phyloP scores from a whole-genome alignment of 352 stramenopile species.

The Globisporangium splendens region DNA sequence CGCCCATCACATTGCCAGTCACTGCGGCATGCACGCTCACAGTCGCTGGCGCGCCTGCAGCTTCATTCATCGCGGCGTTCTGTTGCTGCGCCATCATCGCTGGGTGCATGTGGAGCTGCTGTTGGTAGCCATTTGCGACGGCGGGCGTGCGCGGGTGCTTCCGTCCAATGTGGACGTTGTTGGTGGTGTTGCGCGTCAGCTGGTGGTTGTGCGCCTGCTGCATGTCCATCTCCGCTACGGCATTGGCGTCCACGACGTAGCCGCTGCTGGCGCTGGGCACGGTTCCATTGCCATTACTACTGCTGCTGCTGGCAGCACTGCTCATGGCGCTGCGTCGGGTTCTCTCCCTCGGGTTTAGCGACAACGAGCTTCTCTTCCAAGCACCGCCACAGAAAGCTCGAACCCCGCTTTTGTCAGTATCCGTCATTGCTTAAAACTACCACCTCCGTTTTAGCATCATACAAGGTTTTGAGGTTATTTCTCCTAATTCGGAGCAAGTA shows the following conservation, averaged over 20 bases:
- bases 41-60: slow-evolving; percentile 10
- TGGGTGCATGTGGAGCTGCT: slow-evolving; percentile 15
- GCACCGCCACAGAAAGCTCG: neutral
- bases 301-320: neutral
- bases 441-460: neutral
- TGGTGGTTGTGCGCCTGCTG: slow-evolving; percentile 8
- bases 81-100: slow-evolving; percentile 18
- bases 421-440: neutral
- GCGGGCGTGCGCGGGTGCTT: slow-evolving; percentile 17
- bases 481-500: neutral
- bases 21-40: slow-evolving; percentile 4
- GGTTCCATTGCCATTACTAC: neutral
- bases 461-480: neutral
- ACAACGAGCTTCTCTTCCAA: neutral
- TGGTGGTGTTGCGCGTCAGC: slow-evolving; percentile 1
- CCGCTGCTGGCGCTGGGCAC: neutral
- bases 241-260: neutral
- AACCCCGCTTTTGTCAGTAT: neutral
- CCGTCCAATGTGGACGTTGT: slow-evolving; percentile 9
- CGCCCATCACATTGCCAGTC: slow-evolving; percentile 5
- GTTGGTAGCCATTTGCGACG: neutral
- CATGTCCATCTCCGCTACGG: slow-evolving; percentile 1
- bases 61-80: slow-evolving; percentile 7
- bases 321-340: neutral
- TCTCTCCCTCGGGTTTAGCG: slow-evolving; percentile 17